phyloP scores from a whole-genome alignment of 306 rosid species.

The Urtica urens region DNA sequence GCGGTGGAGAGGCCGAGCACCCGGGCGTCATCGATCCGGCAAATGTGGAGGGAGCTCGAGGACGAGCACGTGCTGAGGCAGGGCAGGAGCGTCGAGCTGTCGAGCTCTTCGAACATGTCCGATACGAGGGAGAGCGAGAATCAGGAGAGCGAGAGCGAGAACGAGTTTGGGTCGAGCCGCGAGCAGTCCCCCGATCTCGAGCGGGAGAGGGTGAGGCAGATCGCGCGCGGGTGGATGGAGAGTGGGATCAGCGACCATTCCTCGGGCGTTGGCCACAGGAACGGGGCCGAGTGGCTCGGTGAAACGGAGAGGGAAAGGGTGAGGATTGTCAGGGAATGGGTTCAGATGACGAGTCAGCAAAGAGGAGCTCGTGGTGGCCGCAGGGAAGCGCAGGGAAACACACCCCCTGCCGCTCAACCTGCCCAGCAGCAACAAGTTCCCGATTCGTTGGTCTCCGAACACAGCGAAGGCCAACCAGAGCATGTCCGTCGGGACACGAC shows the following conservation, averaged over 20 bases:
- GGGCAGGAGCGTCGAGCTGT: slow-evolving; percentile 57
- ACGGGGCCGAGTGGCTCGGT: slow-evolving; percentile 96
- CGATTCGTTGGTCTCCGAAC: slow-evolving; percentile 42
- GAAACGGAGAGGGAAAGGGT: slow-evolving; percentile 99
- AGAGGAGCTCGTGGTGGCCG: slow-evolving; percentile 80
- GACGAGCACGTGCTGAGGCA: slow-evolving; percentile 83
- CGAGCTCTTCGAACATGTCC: slow-evolving; percentile 49
- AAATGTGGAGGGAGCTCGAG: slow-evolving; percentile 99
- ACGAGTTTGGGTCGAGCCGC: slow-evolving; percentile 63
- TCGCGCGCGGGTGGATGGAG: slow-evolving; percentile 99
- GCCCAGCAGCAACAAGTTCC: slow-evolving; percentile 42
- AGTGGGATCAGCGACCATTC: slow-evolving; percentile 82
- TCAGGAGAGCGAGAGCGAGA: slow-evolving; percentile 56
- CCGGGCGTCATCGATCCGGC: slow-evolving; percentile 81
- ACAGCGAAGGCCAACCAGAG: slow-evolving; percentile 86
- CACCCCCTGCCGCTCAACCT: slow-evolving; percentile 30
- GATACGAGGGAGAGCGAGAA: slow-evolving; percentile 57
- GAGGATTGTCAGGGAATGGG: slow-evolving; percentile 97
- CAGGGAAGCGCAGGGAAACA: slow-evolving; percentile 54
- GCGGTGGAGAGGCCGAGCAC: slow-evolving; percentile 86
- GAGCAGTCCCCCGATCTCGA: slow-evolving; percentile 99
- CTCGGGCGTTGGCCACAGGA: slow-evolving; percentile 61
- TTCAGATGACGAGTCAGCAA: slow-evolving; percentile 94
- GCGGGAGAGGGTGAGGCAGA: slow-evolving; percentile 98
- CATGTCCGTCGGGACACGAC: slow-evolving; percentile 74